Evolutionary conservation across 2,329 filamentous ascomycete genomes (phyloP).

Genomic region (Fusarium denticulatum): DNA sequence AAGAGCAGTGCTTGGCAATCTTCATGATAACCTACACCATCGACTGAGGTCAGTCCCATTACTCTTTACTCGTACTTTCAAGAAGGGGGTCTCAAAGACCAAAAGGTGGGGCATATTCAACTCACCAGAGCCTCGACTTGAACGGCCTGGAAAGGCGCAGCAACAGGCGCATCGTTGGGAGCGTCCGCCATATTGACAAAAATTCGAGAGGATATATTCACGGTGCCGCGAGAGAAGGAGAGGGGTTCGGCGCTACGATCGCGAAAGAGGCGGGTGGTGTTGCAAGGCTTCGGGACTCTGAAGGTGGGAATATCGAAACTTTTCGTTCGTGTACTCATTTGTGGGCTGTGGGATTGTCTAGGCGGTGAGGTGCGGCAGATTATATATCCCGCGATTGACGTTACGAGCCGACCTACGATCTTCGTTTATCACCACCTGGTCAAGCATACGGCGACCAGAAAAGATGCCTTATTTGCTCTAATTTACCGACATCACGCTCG

Average conservation of each 20-base stretch:
- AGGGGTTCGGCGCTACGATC: slow-evolving; percentile 42
- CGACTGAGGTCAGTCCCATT: slow-evolving; percentile 30
- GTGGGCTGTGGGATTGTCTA: slow-evolving; percentile 54
- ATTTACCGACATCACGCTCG: background rate
- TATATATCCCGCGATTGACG: slow-evolving; percentile 27
- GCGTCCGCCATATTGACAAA: slow-evolving; percentile 65
- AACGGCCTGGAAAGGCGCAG: slow-evolving; percentile 80
- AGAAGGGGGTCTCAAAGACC: slow-evolving; percentile 33
- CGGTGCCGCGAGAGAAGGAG: slow-evolving; percentile 36
- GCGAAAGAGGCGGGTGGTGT: slow-evolving; percentile 42
- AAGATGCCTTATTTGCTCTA: background rate
- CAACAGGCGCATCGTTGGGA: slow-evolving; percentile 61
- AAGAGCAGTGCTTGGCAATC: slow-evolving; percentile 94
- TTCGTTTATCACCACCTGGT: slow-evolving; percentile 11
- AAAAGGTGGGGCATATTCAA: slow-evolving; percentile 50
- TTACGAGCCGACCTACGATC: slow-evolving; percentile 1
- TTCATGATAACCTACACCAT: slow-evolving; percentile 86
- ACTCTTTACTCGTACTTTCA: slow-evolving; percentile 33
- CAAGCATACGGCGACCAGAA: background rate
- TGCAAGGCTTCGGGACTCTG: slow-evolving; percentile 42
- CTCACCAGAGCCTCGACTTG: slow-evolving; percentile 94
- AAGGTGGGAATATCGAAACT: slow-evolving; percentile 55
- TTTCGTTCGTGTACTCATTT: slow-evolving; percentile 53
- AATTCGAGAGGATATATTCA: slow-evolving; percentile 37
- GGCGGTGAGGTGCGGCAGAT: slow-evolving; percentile 53